Percentiles rank a stretch among this genome's conserved stretches.
Conservation (phyloP, 202 grass and related monocot species). For the Setaria viridis region DNA sequence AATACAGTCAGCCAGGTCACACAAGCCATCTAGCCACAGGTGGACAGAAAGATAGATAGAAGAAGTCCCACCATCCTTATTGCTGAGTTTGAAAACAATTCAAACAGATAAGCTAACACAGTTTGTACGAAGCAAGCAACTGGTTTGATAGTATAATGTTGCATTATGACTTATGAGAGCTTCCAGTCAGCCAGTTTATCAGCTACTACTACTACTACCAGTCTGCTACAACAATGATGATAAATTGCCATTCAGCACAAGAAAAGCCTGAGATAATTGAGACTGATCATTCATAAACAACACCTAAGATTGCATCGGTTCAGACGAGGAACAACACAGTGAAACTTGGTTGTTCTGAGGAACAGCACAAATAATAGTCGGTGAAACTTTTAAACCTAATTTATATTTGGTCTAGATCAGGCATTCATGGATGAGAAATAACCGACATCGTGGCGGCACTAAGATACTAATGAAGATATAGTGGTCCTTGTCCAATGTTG, state of each 20-base stretch:
- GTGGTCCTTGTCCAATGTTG: not conserved
- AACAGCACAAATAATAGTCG: not conserved
- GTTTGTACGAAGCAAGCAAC: not conserved
- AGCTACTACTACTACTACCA: not conserved
- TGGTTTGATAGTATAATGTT: not conserved
- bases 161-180: not conserved
- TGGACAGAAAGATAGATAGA: not conserved
- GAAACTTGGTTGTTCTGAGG: not conserved
- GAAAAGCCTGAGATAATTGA: not conserved
- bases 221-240: not conserved
- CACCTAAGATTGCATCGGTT: not conserved
- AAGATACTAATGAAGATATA: constrained; percentile 8
- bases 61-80: not conserved
- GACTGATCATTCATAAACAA: not conserved
- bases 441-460: constrained; percentile 3
- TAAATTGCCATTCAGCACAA: not conserved
- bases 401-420: not conserved
- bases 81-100: not conserved
- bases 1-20: not conserved
- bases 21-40: not conserved
- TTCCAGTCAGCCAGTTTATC: not conserved
- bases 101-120: not conserved
- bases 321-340: not conserved
- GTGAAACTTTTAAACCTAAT: constrained; percentile 17
- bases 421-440: constrained; percentile 28